phyloP scores from a whole-genome alignment of 495 filamentous ascomycete genomes.

The Hyaloscypha bicolor region DNA sequence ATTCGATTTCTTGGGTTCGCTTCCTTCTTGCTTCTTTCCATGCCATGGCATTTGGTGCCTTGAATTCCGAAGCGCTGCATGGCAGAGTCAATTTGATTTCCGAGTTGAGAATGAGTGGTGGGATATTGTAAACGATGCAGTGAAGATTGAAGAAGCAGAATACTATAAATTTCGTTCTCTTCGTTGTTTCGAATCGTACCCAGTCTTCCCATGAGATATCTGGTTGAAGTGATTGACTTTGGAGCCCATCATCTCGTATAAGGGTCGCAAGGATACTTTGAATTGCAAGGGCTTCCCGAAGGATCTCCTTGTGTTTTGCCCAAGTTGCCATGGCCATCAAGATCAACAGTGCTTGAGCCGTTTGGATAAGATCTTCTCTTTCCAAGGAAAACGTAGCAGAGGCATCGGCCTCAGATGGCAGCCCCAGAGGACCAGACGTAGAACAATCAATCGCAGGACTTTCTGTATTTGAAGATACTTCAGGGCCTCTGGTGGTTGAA shows the following conservation, averaged over 20 bases:
- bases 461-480: background rate
- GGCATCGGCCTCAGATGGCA: background rate
- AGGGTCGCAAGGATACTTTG: constrained; percentile 66
- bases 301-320: constrained; percentile 77
- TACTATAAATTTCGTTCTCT: constrained; percentile 87
- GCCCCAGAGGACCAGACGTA: background rate
- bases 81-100: constrained; percentile 88
- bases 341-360: constrained; percentile 93
- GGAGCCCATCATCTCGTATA: constrained; percentile 32
- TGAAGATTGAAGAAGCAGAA: constrained; percentile 87
- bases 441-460: background rate
- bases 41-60: constrained; percentile 58
- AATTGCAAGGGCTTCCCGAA: constrained; percentile 84
- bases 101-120: constrained; percentile 85
- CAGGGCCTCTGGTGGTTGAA: background rate
- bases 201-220: constrained; percentile 70
- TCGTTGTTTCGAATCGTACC: constrained; percentile 84
- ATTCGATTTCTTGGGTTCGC: constrained; percentile 17
- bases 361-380: constrained; percentile 66
- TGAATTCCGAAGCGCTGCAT: constrained; percentile 88
- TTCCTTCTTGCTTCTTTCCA: constrained; percentile 49
- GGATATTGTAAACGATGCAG: constrained; percentile 86
- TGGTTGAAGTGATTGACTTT: constrained; percentile 41
- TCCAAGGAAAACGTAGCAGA: background rate
- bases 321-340: constrained; percentile 90